Conservation (phyloP, 495 filamentous ascomycete genomes). For the Viridothelium virens region DNA sequence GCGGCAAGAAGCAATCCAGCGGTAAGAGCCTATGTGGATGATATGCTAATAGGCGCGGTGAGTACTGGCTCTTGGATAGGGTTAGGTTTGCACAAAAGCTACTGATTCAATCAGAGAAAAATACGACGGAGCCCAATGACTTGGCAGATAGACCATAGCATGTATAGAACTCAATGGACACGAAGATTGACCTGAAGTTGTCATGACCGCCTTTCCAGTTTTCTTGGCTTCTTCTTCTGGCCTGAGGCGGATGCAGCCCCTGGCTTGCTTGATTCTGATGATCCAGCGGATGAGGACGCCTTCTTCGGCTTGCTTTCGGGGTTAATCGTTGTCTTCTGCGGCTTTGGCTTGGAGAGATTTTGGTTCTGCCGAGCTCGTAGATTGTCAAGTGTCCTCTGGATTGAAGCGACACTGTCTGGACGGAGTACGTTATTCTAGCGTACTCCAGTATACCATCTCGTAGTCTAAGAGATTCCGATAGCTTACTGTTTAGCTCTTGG, state of each 20-base stretch:
- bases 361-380: constrained; percentile 4
- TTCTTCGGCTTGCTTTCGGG: constrained; percentile 1
- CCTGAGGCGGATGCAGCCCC: not conserved
- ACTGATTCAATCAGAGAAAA: not conserved
- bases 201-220: not conserved
- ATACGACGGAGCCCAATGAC: not conserved
- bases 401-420: not conserved
- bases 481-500: constrained; percentile 4
- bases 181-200: not conserved
- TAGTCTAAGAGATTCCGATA: not conserved
- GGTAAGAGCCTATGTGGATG: constrained; percentile 1
- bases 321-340: not conserved
- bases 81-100: not conserved
- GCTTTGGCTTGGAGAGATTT: not conserved
- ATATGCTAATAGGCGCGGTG: not conserved
- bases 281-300: not conserved
- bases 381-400: not conserved
- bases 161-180: too few species aligned
- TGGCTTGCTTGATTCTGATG: not conserved
- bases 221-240: constrained; percentile 1
- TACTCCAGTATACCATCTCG: not conserved
- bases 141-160: too few species aligned
- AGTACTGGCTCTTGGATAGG: not conserved
- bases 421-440: not conserved
- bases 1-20: not conserved